Conservation (phyloP, 176 grass and related monocot genomes). For the Rhynchospora tenuis region DNA sequence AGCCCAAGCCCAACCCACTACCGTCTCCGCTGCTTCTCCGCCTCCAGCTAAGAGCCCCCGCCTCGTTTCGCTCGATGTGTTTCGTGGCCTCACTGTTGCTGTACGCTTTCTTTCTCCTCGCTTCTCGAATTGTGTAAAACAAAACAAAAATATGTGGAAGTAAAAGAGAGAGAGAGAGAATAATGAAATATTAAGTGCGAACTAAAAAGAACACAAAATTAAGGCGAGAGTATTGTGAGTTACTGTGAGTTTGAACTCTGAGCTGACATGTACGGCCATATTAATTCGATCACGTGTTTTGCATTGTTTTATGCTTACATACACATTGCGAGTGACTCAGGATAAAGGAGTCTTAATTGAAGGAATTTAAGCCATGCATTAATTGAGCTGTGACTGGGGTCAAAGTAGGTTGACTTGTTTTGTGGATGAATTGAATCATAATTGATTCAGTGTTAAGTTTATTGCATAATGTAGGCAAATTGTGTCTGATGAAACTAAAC, state of each 20-base stretch:
- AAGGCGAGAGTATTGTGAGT: background rate
- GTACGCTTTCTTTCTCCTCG: slow-evolving; percentile 22
- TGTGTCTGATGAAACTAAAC: background rate
- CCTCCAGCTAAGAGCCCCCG: slow-evolving; percentile 40
- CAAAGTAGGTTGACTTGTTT: background rate
- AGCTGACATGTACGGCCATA: background rate
- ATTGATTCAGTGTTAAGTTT: background rate
- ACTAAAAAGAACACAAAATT: too few species aligned
- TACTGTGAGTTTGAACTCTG: background rate
- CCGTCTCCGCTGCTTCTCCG: background rate
- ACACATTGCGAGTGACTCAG: background rate
- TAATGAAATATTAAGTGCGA: too few species aligned
- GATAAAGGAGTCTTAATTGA: background rate
- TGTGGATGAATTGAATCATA: background rate
- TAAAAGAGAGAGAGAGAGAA: too few species aligned
- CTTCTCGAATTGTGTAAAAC: background rate
- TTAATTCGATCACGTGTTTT: background rate
- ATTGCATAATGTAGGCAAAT: background rate
- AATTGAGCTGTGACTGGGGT: background rate
- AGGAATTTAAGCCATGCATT: background rate
- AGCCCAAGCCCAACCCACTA: background rate
- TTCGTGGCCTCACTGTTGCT: slow-evolving; percentile 85
- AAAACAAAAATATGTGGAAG: too few species aligned
- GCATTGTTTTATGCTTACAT: background rate
- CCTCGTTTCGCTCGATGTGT: slow-evolving; percentile 77